Base-by-base conservation (phyloP, 805 yeast genomes). In the Candida peoriensis region DNA sequence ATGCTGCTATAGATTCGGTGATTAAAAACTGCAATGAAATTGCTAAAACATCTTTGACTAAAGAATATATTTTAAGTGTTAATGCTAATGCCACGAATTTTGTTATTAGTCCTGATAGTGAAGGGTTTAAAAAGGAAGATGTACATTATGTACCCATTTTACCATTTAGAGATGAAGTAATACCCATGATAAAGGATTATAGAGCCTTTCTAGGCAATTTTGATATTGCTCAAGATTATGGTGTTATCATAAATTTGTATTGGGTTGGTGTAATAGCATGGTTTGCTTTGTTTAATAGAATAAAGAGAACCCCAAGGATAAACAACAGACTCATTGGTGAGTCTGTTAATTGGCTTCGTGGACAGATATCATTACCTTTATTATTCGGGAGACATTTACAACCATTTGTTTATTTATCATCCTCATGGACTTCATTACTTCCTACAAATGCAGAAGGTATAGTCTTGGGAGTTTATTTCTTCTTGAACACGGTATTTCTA, bases 391-490 rank as follows among this genome's bases (percentile, higher is more conserved):
- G 37, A 3, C 57, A 52, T 38, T 39, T 34, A 8, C 41, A 45
- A 16, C 54, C 55, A n/a, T 43, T 30, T 8, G 33, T 17, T 2
- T 36, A 38, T 18, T n/a, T n/a, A n/a, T 16, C 36, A 6, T 30
- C 29, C 4, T 14, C 15, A 4, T 28, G 45, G 19, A 44, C 53
- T 1, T 28, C 46, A 7, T 37, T 52, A 19, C 16, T 52, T 7
- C 57, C 57, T 8, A 38, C 55, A 8, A 33, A 34, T 17, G 32
- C 39, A 5, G 57, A 52, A 21, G 30, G 37, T 54, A 36, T 58
- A 42, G 44, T 59, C 39, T 52, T 47, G 38, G 6, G 58, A 55
- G 42, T 61, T 56, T 28, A 47, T 66, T 26, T 61, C 59, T 28
- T 33, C 3, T 19, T 50, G 12, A 36, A 50, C 29, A 36, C 50